A percentile compares a stretch with the other conserved stretches of the same genome.
Evolutionary conservation across 805 yeast species (phyloP).

Genomic region (Starmerella etchellsii): DNA sequence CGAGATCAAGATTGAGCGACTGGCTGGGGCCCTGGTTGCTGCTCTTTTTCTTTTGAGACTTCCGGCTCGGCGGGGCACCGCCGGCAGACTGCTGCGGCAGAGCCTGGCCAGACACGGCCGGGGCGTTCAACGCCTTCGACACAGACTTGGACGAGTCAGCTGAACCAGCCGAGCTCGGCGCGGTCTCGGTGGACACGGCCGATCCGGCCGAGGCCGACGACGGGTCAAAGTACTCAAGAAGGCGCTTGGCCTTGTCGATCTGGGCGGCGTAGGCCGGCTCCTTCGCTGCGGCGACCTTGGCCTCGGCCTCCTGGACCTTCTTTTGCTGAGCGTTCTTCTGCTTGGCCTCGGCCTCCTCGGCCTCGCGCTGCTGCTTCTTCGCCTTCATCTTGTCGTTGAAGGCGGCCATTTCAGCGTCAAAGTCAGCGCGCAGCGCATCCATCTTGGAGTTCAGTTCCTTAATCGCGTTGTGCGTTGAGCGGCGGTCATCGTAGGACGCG

Average conservation of each 20-base stretch:
- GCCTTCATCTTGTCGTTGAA: constrained; percentile 64
- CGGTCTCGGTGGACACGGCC: constrained; percentile 17
- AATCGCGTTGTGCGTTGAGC: constrained; percentile 52
- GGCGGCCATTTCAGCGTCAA: constrained; percentile 57
- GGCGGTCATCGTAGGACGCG: constrained; percentile 36
- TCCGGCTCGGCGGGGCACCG: constrained; percentile 35
- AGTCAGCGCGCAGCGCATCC: constrained; percentile 39
- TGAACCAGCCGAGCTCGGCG: constrained; percentile 21
- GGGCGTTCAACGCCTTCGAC: constrained; percentile 9
- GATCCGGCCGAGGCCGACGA: constrained; percentile 34
- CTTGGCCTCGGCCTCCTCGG: constrained; percentile 52
- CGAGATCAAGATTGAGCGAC: constrained; percentile 66
- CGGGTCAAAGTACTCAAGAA: constrained; percentile 68
- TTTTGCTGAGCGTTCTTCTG: constrained; percentile 39
- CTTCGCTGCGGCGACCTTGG: constrained; percentile 55
- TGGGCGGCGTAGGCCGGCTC: constrained; percentile 76
- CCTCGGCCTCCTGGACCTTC: constrained; percentile 52
- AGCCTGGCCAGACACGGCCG: constrained; percentile 1
- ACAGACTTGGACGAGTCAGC: constrained; percentile 6
- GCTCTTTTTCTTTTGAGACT: constrained; percentile 32
- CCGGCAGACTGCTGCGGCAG: constrained; percentile 1
- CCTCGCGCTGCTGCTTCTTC: constrained; percentile 59
- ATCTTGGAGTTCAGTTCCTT: constrained; percentile 47
- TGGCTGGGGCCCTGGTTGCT: constrained; percentile 20
- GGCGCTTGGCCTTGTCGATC: constrained; percentile 58